Evolutionary conservation across 2,329 filamentous ascomycete species (phyloP).

Genomic region (Furcasterigmium sp.): DNA sequence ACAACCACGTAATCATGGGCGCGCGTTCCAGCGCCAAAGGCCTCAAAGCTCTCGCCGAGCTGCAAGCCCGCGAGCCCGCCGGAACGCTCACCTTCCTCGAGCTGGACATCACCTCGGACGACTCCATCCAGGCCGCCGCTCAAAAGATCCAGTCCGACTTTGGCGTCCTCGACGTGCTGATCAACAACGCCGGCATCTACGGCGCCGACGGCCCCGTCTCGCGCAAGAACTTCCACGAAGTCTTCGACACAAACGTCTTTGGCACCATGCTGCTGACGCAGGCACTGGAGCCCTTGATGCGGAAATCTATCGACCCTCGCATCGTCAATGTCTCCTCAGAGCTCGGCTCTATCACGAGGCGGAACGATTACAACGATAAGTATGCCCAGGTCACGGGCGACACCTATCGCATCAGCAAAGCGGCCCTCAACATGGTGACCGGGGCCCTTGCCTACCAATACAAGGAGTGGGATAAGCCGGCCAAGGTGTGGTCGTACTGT

Average conservation of each 20-base stretch:
- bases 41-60: constrained; percentile 20
- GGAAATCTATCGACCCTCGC: constrained; percentile 18
- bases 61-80: constrained; percentile 35
- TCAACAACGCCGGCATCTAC: constrained; percentile 55
- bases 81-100: constrained; percentile 52
- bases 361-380: constrained; percentile 11
- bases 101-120: constrained; percentile 55
- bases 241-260: constrained; percentile 39
- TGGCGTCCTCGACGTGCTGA: constrained; percentile 48
- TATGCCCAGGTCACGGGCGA: constrained; percentile 16
- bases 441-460: constrained; percentile 20
- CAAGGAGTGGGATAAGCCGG: constrained; percentile 17
- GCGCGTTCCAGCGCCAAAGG: constrained; percentile 31
- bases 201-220: constrained; percentile 43
- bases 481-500: constrained; percentile 24
- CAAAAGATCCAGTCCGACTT: constrained; percentile 44
- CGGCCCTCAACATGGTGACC: constrained; percentile 29
- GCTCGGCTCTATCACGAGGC: constrained; percentile 22
- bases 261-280: constrained; percentile 21
- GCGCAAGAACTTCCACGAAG: constrained; percentile 46
- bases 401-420: constrained; percentile 28
- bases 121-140: constrained; percentile 48
- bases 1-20: constrained; percentile 33
- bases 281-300: constrained; percentile 23
- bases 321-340: constrained; percentile 27